Base-by-base conservation (phyloP, 805 yeast genomes). In the Saturnispora saitoi region DNA sequence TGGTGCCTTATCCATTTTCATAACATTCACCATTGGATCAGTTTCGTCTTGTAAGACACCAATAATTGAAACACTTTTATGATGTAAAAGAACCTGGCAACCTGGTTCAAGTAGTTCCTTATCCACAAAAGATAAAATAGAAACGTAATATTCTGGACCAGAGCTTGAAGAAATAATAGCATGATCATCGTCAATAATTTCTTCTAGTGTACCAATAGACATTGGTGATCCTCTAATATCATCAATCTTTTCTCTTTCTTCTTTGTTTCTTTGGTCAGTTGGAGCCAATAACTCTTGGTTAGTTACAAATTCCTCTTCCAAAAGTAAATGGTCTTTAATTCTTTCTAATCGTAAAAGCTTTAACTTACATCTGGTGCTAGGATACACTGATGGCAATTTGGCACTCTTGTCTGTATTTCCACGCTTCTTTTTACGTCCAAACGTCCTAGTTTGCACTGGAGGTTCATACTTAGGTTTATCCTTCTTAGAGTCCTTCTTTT, bases 31-130 rank as follows among this genome's bases (percentile, higher is more conserved):
- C 86, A 93, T 85, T 38, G 99, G 98, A 68, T 93, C 99, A 1
- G 97, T 85, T 59, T 93, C 99, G 67, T 93, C 99, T 67, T 85
- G 96, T 56, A 93, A 69, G n/a, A 91, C 97, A 58, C 99, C 99
- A n/a, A 93, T 95, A 51, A 93, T 81, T 4, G 95, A 81, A 52
- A 93, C 96, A 0, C 96, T 83, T 70, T 93, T 93, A 69, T 93
- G 96, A 66, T 93, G 98, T 61, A 93, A 72, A 52, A 93, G 73
- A 22, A 93, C 98, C 19, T 96, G 86, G 69, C 97, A 91, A 8
- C 98, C 97, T 0, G 98, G 99, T 67, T 93, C 98, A 54, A 93
- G 71, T 52, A 91, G 71, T 49, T 93, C 97, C 69, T 93, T 93
- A 67, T 93, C 99, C 15, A 93, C 99, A 73, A 93, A 93, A 10